Evolutionary conservation across 805 yeast species (phyloP).

Genomic region (Lipomyces sp.): DNA sequence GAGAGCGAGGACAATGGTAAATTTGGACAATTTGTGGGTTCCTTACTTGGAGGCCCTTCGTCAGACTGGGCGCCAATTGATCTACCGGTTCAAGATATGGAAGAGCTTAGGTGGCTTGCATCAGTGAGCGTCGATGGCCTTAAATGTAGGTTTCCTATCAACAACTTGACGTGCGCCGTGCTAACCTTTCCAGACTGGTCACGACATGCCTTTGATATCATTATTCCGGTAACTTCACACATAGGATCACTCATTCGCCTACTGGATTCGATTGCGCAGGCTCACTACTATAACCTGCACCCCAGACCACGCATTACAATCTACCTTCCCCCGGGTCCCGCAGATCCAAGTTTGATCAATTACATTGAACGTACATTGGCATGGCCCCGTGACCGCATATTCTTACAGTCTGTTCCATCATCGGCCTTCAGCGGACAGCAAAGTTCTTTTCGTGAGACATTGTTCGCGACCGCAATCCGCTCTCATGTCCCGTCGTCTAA

Average conservation of each 20-base stretch:
- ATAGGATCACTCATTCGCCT: constrained; percentile 30
- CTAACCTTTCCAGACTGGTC: constrained; percentile 26
- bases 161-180: background rate
- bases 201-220: constrained; percentile 28
- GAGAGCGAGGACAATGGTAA: constrained; percentile 19
- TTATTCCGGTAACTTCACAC: constrained; percentile 30
- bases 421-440: constrained; percentile 10
- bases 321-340: constrained; percentile 33
- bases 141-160: constrained; percentile 12
- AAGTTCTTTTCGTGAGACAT: constrained; percentile 12
- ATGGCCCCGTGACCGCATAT: constrained; percentile 32
- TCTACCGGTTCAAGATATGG: constrained; percentile 28
- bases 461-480: constrained; percentile 24
- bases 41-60: constrained; percentile 23
- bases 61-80: constrained; percentile 36
- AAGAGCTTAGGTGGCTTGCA: constrained; percentile 26
- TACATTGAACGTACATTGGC: constrained; percentile 24
- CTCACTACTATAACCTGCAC: constrained; percentile 29
- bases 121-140: constrained; percentile 20
- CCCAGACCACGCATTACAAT: constrained; percentile 35
- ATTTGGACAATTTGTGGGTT: constrained; percentile 23
- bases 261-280: constrained; percentile 22
- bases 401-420: constrained; percentile 21
- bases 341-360: constrained; percentile 26
- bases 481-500: constrained; percentile 30